A percentile compares a stretch with the other conserved stretches of the same genome.
Conservation (phyloP, 2,329 filamentous ascomycete genomes). For the Colletotrichum paranaense region DNA sequence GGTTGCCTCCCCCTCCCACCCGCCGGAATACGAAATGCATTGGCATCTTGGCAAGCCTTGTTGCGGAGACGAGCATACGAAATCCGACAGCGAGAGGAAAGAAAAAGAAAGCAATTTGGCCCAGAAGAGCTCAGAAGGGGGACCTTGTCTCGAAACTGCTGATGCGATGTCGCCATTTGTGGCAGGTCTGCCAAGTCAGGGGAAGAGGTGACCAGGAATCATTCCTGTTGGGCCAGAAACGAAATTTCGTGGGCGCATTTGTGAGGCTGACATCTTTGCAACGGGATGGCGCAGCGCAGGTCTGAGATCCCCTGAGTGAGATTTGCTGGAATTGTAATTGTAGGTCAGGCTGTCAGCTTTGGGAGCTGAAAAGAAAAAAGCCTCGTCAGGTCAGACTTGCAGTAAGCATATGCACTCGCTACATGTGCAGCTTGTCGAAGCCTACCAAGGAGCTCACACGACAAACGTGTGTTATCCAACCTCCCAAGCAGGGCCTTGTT, state of each 20-base stretch:
- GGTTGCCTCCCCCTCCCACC: not conserved
- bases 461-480: not conserved
- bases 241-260: not conserved
- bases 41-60: not conserved
- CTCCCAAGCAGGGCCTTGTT: not conserved
- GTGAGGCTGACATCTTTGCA: not conserved
- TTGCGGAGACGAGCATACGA: not conserved
- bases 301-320: not conserved
- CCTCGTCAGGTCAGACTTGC: not conserved
- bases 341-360: not conserved
- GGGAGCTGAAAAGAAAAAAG: not conserved
- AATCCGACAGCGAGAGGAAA: not conserved
- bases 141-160: not conserved
- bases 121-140: not conserved
- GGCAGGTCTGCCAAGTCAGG: not conserved
- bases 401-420: not conserved
- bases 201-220: not conserved
- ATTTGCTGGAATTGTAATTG: not conserved
- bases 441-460: not conserved
- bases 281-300: slow-evolving; percentile 4
- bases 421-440: slow-evolving; percentile 13
- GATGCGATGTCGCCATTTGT: not conserved
- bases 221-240: not conserved
- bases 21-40: not conserved
- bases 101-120: not conserved